Evolutionary conservation across 1,284 basidiomycete genomes (phyloP).

Genomic region (Malassezia obtusa): DNA sequence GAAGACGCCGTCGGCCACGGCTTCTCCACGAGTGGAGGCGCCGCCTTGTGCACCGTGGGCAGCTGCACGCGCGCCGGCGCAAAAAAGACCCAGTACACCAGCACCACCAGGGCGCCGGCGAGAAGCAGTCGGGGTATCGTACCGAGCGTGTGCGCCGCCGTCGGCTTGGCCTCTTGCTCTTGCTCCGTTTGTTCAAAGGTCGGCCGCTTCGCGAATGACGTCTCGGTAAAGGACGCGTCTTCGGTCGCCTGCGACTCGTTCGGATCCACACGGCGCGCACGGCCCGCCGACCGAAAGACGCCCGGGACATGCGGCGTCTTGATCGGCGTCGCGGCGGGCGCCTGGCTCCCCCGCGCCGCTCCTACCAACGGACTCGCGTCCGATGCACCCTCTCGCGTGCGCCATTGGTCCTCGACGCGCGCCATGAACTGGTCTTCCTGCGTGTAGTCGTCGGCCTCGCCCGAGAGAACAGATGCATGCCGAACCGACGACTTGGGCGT

Average conservation of each 20-base stretch:
- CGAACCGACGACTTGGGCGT: conserved; percentile 9
- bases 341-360: neutral
- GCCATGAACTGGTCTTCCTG: conserved; percentile 15
- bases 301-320: conserved; percentile 11
- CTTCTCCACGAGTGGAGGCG: neutral
- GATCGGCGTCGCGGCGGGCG: neutral
- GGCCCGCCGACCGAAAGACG: conserved; percentile 8
- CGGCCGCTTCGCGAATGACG: neutral
- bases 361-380: neutral
- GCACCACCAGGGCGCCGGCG: neutral
- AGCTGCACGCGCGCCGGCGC: neutral
- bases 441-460: neutral
- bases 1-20: neutral
- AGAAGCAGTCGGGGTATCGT: neutral
- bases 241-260: conserved; percentile 3
- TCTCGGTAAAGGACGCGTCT: neutral
- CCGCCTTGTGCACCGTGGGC: neutral
- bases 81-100: neutral
- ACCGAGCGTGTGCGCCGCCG: neutral
- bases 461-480: neutral
- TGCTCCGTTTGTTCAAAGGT: too few species aligned
- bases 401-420: conserved; percentile 10
- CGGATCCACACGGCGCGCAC: neutral
- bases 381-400: neutral
- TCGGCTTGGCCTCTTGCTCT: neutral